Conservation (phyloP, 371 early-diverging fungal genomes). For the Nematocida major region DNA sequence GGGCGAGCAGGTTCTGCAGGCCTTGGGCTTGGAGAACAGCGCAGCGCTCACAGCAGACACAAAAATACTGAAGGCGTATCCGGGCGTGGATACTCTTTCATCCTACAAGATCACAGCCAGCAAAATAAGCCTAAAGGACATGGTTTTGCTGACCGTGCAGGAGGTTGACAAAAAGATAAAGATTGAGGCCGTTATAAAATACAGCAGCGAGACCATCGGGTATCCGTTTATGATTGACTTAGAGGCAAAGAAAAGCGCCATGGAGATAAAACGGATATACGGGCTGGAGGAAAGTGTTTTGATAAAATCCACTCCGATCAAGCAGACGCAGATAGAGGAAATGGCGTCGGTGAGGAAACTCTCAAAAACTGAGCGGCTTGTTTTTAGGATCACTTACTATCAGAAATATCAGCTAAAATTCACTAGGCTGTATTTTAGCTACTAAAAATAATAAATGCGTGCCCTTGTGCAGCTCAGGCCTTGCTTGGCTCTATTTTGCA, state of each 20-base stretch:
- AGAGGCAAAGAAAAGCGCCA: constrained; percentile 1
- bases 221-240: constrained; percentile 42
- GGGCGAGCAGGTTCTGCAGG: neutral
- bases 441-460: neutral
- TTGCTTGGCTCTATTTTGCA: too few relatives aligned
- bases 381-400: constrained; percentile 18
- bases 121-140: constrained; percentile 3
- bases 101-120: neutral
- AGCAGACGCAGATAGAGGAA: constrained; percentile 20
- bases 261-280: constrained; percentile 39
- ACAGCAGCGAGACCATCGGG: constrained; percentile 17
- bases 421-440: constrained; percentile 18
- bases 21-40: neutral
- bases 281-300: constrained; percentile 23
- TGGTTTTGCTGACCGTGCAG: constrained; percentile 23
- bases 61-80: constrained; percentile 2
- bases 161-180: constrained; percentile 10
- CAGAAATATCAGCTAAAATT: neutral
- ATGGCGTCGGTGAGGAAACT: constrained; percentile 1
- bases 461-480: too few relatives aligned
- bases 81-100: neutral
- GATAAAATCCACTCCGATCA: constrained; percentile 1
- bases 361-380: neutral
- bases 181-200: constrained; percentile 26
- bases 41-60: neutral